These are phyloP conservation scores for Cryptosporidium xiaoi DNA, from an alignment of 169 alveolate genomes.

Conservation along the genomic window DNA sequence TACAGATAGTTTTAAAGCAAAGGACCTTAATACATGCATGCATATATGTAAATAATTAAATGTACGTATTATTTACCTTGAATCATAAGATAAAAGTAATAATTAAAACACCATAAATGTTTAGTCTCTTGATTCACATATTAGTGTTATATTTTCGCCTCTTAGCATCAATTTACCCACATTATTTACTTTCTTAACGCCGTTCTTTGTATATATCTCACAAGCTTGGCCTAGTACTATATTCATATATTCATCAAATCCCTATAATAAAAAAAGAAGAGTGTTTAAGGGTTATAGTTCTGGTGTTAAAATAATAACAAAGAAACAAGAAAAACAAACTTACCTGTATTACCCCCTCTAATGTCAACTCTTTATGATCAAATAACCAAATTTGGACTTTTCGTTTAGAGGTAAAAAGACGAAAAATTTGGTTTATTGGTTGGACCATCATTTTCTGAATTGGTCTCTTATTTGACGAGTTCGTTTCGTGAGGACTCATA, in stretches of 20 bases:
- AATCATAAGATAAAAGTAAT: too few relatives aligned
- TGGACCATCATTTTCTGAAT: conserved; percentile 78
- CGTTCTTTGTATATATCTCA: conserved; percentile 90
- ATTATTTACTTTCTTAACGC: conserved; percentile 79
- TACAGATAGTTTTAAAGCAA: too few relatives aligned
- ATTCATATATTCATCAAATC: conserved; percentile 97
- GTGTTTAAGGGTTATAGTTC: not conserved
- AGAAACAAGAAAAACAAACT: conserved; percentile 22
- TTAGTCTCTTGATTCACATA: conserved; percentile 84
- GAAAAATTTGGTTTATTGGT: conserved; percentile 90
- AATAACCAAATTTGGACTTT: conserved; percentile 94
- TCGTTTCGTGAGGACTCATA: not conserved
- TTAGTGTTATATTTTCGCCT: conserved; percentile 94
- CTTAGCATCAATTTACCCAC: conserved; percentile 92
- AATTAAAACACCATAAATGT: too few relatives aligned
- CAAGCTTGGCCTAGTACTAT: conserved; percentile 94
- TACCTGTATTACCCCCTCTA: conserved; percentile 92
- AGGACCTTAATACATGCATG: too few relatives aligned
- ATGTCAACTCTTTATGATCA: conserved; percentile 89
- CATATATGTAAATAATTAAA: too few relatives aligned
- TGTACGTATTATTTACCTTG: too few relatives aligned
- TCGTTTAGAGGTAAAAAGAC: conserved; percentile 91
- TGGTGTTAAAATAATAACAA: not conserved
- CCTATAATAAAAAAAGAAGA: conserved; percentile 78
- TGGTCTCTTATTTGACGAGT: conserved; percentile 51